Conservation (phyloP, 805 yeast genomes). For the Metschnikowia bowlesiae region DNA sequence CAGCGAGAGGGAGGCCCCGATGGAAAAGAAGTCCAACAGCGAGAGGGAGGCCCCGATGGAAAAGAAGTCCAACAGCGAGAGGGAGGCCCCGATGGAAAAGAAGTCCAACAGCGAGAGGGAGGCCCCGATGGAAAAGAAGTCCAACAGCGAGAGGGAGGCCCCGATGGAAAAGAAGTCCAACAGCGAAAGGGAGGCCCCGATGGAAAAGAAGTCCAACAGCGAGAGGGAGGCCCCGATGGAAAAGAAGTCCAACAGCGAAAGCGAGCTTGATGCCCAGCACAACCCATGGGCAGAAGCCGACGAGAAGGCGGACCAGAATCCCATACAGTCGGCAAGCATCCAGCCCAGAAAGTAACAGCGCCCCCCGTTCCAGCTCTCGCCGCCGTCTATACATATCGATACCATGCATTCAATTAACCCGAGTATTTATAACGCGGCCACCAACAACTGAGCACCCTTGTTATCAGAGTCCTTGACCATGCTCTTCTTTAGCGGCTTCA, state of each 20-base stretch:
- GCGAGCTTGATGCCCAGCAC: too few relatives aligned
- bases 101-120: too few relatives aligned
- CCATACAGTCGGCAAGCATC: slow-evolving; percentile 36
- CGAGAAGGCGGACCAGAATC: slow-evolving; percentile 20
- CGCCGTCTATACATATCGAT: background rate
- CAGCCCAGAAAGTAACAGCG: slow-evolving; percentile 28
- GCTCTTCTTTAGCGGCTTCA: slow-evolving; percentile 48
- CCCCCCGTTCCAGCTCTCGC: background rate
- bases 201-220: too few relatives aligned
- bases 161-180: too few relatives aligned
- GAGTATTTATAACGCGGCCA: slow-evolving; percentile 18
- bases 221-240: background rate
- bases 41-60: background rate
- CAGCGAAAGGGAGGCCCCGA: background rate
- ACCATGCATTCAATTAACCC: slow-evolving; percentile 1
- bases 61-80: too few relatives aligned
- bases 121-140: too few relatives aligned
- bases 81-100: background rate
- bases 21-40: too few relatives aligned
- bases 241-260: slow-evolving; percentile 2
- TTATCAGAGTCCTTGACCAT: slow-evolving; percentile 46
- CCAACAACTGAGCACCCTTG: slow-evolving; percentile 54
- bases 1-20: background rate
- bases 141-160: background rate
- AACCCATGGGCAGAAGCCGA: slow-evolving; percentile 39